Base-by-base conservation (phyloP, 2,329 filamentous ascomycete genomes). In the Colletotrichum nymphaeae region DNA sequence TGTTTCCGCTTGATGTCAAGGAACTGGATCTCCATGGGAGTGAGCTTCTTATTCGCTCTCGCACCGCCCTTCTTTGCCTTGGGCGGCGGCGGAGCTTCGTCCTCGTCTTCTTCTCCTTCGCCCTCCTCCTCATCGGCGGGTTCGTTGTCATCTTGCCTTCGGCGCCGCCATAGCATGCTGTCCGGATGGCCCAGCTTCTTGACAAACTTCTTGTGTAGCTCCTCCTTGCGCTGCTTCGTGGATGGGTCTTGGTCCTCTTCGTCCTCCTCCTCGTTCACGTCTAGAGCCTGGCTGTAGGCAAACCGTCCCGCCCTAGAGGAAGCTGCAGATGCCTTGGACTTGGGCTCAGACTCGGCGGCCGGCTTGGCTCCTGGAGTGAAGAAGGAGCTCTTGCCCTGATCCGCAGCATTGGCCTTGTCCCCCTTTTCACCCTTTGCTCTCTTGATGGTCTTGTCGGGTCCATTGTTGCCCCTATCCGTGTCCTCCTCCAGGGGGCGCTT, bases 1-100 rank as follows among this genome's bases (percentile, higher is more conserved):
- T 98, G 92, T 77, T 96, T 94, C 73, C 92, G 89, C 84, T 99
- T 99, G 82, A 99, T 97, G 22, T 97, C 95, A 6, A 99, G 88
- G 71, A 98, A 93, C 79, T 98, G 97, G 53, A 93, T 90, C 81
- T 98, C 95, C 92, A 99, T 93, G 0, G 97, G 97, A 0, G 97
- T 99, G 73, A 99, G 89, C 81, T 98, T 98, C 81, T 91, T 92
- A n/a, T 67, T 73, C 8, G 75, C 75, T 30, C 72, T 58, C 2
- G 74, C 75, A 83, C 89, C 74, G 0, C 90, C 90, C 80, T 95
- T 97, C 83, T 94, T 97, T 74, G 88, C 88, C 28, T 84, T 79
- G 14, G 82, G 77, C n/a, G 84, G 86, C 76, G 78, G 86, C 72
- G 80, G 83, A 76, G 86, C 85, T 52, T 91, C 88, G 4, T 88